Conservation (phyloP, 164 flowering plant species). For the Magnolia sinica region DNA sequence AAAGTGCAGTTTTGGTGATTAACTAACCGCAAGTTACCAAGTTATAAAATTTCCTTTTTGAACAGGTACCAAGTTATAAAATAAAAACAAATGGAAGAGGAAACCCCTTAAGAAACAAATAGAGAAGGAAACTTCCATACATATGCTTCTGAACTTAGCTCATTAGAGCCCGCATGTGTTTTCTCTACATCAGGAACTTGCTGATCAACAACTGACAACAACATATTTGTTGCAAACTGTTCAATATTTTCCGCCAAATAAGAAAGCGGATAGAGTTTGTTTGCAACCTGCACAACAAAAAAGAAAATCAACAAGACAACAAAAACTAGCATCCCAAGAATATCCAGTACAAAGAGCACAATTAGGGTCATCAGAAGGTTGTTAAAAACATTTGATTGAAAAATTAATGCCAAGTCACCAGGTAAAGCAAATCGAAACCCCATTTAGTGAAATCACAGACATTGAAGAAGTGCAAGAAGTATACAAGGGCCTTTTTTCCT, state of each 20-base stretch:
- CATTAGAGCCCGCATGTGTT: conserved; percentile 33
- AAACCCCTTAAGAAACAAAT: neutral
- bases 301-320: neutral
- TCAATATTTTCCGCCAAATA: conserved; percentile 64
- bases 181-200: conserved; percentile 35
- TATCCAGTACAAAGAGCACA: no score
- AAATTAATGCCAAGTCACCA: neutral
- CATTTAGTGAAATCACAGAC: neutral
- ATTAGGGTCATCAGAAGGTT: no score
- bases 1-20: no score
- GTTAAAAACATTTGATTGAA: neutral
- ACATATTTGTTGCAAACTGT: conserved; percentile 71
- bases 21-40: no score
- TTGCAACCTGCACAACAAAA: conserved; percentile 60
- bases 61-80: no score
- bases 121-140: conserved; percentile 26
- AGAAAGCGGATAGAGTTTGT: conserved; percentile 73
- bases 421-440: neutral
- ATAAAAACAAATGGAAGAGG: neutral
- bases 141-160: conserved; percentile 50
- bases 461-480: no score
- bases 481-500: neutral
- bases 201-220: conserved; percentile 68
- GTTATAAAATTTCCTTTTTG: no score
- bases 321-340: neutral